Evolutionary conservation across 2,329 filamentous ascomycete genomes (phyloP), one percentile per base, ranked within the genome.

Genomic region (Huntiella savannae): DNA sequence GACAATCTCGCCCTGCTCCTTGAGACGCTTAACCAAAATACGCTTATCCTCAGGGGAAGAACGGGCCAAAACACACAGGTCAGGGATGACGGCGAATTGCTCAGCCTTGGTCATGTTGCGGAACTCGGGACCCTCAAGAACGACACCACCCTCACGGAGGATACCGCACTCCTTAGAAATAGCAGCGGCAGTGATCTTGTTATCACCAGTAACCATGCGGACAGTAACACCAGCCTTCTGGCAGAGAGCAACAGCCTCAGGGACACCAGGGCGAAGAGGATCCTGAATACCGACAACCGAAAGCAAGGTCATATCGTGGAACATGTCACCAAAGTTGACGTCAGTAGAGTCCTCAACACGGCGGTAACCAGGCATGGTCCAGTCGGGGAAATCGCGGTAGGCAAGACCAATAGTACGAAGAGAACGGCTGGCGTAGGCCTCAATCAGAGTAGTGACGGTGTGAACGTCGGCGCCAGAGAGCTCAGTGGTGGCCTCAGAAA

Each of bases 171-270:
- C 82, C 53, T 70, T 71, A 15, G 82, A 82, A 54, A 88, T 88
- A 16, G 82, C 79, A 58, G 81, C 74, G 1, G 82, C 82, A 5
- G 82, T 88, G 49, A 82, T 63, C 53, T 80, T 75, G 62, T 88
- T 87, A 63, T 88, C 82, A 52, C 82, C 82, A 4, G 82, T 88
- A 2, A 88, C 82, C 82, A 88, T 88, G 55, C 82, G 79, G 13
- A 87, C 81, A 50, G 79, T 72, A 8, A 88, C 82, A 50, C 82
- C 82, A 4, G 82, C 82, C 47, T 71, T 69, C 57, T 87, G 80
- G 56, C 82, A 87, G 49, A 77, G 69, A 49, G 65, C 66, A 22
- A 88, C 82, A 8, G 82, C 81, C 44, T 84, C 74, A 1, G 68
- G 68, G n/a, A 87, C 82, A 51, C 81, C 82, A 0, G 73, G 69